Evolutionary conservation across 441 rosid genomes (phyloP), one percentile per base, ranked within the genome.

Genomic region (Manihot esculenta): DNA sequence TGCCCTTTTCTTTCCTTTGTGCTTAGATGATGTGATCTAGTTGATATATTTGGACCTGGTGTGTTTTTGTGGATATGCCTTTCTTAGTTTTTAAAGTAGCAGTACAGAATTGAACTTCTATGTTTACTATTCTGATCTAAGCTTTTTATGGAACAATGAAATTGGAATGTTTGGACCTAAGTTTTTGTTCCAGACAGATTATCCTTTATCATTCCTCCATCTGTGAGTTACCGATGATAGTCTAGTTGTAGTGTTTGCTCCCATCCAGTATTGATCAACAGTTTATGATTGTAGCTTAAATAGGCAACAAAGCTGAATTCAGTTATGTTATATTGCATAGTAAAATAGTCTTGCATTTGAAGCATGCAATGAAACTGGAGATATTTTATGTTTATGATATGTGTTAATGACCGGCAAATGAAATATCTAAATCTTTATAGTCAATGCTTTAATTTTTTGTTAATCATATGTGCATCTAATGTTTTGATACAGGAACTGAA

Each of bases 21-120:
- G 60, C 64, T 35, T 47, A 54, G 76, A 70, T 72, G 75, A 10
- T 65, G 14, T 56, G 64, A 56, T 68, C 56, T 71, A 53, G 48
- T 48, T 55, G 62, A 17, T 41, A 20, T 54, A 35, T 49, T 41
- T 48, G 50, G 27, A 49, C 5, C 58, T 15, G 15, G 18, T 42
- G 26, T 71, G 50, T 21, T 23, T 67, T 51, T 50, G 42, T 30
- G 10, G 8, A 20, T 66, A 24, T 49, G 60, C 50, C 18, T 33
- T 20, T 58, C 49, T 58, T 58, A 23, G 59, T 66, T 50, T 50
- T 20, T 59, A 42, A 23, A 58, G 59, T 41, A 54, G 66, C 10
- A 9, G 30, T 24, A 8, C 17, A 23, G 30, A 12, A 23, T 21
- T 62, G 68, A 56, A 48, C 49, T 57, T 48, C 13, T 35, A 27